These are phyloP conservation scores for Calonectria multiphialidica DNA, from an alignment of 2,329 filamentous ascomycete genomes.

Conservation along the genomic window DNA sequence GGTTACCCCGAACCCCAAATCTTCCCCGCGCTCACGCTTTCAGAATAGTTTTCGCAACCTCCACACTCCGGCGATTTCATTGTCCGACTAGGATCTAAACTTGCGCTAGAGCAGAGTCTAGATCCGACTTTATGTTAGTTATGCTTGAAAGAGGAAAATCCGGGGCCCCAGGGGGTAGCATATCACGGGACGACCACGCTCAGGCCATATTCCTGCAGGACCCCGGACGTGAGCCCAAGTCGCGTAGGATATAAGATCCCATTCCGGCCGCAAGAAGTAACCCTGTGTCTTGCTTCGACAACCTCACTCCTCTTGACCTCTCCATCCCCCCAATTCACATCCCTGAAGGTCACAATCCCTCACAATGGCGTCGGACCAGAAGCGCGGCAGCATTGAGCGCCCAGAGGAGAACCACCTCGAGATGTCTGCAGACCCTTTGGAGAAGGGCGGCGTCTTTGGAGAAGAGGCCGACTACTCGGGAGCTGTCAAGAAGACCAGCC, in stretches of 20 bases:
- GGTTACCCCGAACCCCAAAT: neutral
- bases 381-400: constrained; percentile 38
- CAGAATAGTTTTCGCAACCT: neutral
- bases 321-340: neutral
- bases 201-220: constrained; percentile 1
- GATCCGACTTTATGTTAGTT: constrained; percentile 13
- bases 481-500: constrained; percentile 48
- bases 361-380: constrained; percentile 30
- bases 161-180: constrained; percentile 18
- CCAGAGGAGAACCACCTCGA: constrained; percentile 41
- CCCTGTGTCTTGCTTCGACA: neutral
- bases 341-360: neutral
- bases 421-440: constrained; percentile 28
- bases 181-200: constrained; percentile 2
- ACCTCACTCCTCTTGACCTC: neutral
- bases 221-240: neutral
- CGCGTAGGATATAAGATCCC: constrained; percentile 17
- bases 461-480: constrained; percentile 49
- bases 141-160: constrained; percentile 14
- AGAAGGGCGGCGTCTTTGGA: constrained; percentile 38
- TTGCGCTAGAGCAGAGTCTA: constrained; percentile 2
- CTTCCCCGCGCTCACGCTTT: neutral
- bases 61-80: neutral
- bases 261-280: neutral
- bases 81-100: constrained; percentile 13